These are phyloP conservation scores for Datura wrightii DNA, from an alignment of 257 asterid genomes.

Conservation along the genomic window DNA sequence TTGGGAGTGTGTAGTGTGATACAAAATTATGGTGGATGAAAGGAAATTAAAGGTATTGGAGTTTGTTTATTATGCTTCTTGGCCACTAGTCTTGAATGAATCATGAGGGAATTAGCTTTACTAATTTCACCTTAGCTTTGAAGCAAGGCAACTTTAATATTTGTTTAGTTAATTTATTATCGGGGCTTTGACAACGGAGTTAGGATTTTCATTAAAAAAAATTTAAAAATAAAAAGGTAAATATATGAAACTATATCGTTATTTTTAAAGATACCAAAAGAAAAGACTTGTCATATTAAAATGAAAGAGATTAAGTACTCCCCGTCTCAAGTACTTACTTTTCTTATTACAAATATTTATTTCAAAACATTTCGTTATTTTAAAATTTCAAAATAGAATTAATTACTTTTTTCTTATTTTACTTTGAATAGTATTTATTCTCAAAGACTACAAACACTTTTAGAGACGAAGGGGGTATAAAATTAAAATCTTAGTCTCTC, in stretches of 20 bases:
- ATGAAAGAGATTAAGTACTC: no score
- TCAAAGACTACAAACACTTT: no score
- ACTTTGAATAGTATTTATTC: no score
- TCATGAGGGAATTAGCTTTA: conserved; percentile 1
- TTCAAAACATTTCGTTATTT: no score
- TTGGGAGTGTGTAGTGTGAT: neutral
- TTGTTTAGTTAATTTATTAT: neutral
- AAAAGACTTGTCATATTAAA: no score
- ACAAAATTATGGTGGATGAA: neutral
- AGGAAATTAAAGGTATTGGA: conserved; percentile 8
- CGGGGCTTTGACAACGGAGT: neutral
- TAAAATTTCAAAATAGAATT: no score
- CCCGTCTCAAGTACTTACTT: no score
- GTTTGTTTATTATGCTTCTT: neutral
- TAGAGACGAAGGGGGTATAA: no score
- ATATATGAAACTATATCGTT: no score
- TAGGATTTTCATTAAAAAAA: neutral
- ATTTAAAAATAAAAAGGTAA: neutral
- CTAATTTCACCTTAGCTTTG: conserved; percentile 28
- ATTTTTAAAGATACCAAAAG: no score
- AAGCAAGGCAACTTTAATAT: conserved; percentile 19
- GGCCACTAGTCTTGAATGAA: neutral
- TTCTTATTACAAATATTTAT: no score
- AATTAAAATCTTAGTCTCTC: neutral
- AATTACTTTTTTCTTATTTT: no score